These are phyloP conservation scores for Stellera chamaejasme DNA, from an alignment of 345 rosid species.

Conservation along the genomic window DNA sequence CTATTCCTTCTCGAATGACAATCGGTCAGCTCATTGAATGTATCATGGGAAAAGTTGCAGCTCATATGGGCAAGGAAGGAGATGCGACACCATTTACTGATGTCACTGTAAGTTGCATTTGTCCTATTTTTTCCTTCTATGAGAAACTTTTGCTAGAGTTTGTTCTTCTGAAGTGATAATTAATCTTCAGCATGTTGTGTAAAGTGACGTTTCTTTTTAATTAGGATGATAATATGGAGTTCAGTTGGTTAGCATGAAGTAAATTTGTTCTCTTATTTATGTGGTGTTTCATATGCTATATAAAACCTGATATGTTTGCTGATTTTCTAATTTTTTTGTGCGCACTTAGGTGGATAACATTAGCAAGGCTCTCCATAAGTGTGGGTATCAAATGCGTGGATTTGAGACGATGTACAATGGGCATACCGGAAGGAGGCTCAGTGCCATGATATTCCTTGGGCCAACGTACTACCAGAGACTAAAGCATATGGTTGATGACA, in stretches of 20 bases:
- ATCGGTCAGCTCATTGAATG: constrained; percentile 99
- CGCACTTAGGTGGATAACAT: constrained; percentile 80
- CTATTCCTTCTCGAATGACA: constrained; percentile 99
- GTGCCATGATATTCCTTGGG: constrained; percentile 91
- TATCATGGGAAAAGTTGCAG: constrained; percentile 98
- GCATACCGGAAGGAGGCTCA: constrained; percentile 83
- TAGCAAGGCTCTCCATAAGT: constrained; percentile 93
- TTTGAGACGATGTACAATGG: constrained; percentile 98
- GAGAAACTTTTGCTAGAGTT: no score
- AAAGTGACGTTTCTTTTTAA: no score
- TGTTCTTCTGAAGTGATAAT: no score
- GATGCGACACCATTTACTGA: constrained; percentile 99
- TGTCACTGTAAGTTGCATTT: constrained; percentile 66
- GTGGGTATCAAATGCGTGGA: constrained; percentile 99
- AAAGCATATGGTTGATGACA: constrained; percentile 98
- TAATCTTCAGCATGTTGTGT: no score
- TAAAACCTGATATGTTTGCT: no score
- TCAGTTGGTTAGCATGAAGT: no score
- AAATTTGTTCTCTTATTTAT: no score
- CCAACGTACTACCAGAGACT: constrained; percentile 95
- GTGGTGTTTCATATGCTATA: no score
- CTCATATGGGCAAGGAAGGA: constrained; percentile 99
- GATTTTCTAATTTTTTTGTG: not conserved
- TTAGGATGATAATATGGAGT: no score
- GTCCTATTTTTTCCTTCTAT: not conserved